These are phyloP conservation scores for Ceratocystis lukuohia DNA, from an alignment of 2,329 filamentous ascomycete genomes.

Conservation along the genomic window DNA sequence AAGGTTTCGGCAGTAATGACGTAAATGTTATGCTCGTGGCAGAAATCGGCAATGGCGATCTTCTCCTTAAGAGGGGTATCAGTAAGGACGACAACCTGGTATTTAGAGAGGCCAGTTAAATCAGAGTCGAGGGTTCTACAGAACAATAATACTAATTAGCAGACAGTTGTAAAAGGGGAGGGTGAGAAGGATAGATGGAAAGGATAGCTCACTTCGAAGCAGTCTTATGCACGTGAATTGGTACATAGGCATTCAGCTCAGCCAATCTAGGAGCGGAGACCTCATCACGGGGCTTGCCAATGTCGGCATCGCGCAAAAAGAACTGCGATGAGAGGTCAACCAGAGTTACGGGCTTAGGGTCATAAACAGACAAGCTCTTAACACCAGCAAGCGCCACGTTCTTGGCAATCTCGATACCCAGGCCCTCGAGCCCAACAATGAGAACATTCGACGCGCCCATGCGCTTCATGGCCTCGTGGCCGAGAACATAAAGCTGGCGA, in stretches of 20 bases:
- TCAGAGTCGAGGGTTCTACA: constrained; percentile 54
- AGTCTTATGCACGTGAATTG: constrained; percentile 60
- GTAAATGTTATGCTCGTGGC: constrained; percentile 86
- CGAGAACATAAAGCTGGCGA: constrained; percentile 57
- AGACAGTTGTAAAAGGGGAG: background rate
- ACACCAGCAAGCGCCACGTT: constrained; percentile 96
- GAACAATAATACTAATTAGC: background rate
- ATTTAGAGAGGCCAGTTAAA: constrained; percentile 71
- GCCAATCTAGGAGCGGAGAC: constrained; percentile 80
- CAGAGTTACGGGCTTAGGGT: constrained; percentile 71
- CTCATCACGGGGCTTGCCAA: constrained; percentile 80
- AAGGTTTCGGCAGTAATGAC: constrained; percentile 79
- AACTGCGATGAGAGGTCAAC: constrained; percentile 93
- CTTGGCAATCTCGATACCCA: constrained; percentile 97
- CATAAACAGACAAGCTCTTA: constrained; percentile 89
- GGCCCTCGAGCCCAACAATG: constrained; percentile 77
- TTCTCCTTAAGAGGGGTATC: constrained; percentile 70
- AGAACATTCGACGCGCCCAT: constrained; percentile 96
- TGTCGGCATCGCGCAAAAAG: constrained; percentile 77
- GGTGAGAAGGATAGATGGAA: background rate
- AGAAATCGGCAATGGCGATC: constrained; percentile 76
- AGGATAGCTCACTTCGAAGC: constrained; percentile 33
- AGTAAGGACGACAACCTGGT: constrained; percentile 85
- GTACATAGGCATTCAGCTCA: constrained; percentile 93
- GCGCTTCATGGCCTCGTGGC: constrained; percentile 87